These are phyloP conservation scores for Adansonia gregorii DNA, from an alignment of 441 rosid species.

Conservation along the genomic window DNA sequence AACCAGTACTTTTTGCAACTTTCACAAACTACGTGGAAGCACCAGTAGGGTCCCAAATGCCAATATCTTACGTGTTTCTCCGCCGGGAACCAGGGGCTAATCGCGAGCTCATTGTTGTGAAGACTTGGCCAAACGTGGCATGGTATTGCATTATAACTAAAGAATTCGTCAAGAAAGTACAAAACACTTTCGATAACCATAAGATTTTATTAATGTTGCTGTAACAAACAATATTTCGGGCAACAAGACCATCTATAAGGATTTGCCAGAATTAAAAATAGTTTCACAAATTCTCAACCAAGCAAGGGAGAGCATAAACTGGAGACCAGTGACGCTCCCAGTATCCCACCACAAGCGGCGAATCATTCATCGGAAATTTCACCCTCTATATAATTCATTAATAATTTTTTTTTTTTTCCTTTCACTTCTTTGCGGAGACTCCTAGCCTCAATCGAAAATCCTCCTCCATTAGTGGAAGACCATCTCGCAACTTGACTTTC, in stretches of 20 bases:
- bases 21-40: not conserved
- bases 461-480: conserved; percentile 93
- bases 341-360: not conserved
- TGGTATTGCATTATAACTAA: not conserved
- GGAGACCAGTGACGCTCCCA: not conserved
- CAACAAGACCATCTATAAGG: not conserved
- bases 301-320: conserved; percentile 3
- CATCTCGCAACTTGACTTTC: conserved; percentile 78
- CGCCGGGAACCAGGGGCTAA: not conserved
- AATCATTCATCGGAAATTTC: conserved; percentile 16
- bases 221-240: conserved; percentile 9
- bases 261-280: not conserved
- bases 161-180: not conserved
- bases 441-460: conserved; percentile 88
- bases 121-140: not conserved
- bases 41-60: not conserved
- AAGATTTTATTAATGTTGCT: not conserved
- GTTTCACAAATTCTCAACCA: conserved; percentile 7
- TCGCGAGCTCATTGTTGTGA: not conserved
- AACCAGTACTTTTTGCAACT: not conserved
- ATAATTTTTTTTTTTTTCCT: conserved; percentile 13
- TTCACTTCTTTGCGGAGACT: conserved; percentile 44
- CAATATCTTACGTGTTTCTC: not conserved
- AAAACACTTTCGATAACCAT: not conserved
- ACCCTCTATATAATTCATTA: conserved; percentile 6